Evolutionary conservation across 1,284 basidiomycete species (phyloP).

Genomic region (Xerocomus amazonicus): DNA sequence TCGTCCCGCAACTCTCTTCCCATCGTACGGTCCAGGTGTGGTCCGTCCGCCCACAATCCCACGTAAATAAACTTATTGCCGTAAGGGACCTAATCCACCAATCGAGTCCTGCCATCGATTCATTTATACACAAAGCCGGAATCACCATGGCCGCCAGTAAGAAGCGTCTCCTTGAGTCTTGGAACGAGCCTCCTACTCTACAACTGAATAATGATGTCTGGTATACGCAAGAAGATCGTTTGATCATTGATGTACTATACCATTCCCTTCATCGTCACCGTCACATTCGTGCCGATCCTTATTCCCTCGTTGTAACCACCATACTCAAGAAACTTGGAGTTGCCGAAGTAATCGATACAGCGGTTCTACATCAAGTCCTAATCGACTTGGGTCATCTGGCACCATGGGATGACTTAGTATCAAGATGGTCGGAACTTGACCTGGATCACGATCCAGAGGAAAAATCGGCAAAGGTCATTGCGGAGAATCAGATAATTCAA

Average conservation of each 20-base stretch:
- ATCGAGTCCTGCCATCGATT: slow-evolving; percentile 41
- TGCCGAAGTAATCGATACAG: slow-evolving; percentile 37
- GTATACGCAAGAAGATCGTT: slow-evolving; percentile 59
- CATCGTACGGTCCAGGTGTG: slow-evolving; percentile 64
- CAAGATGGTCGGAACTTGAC: slow-evolving; percentile 35
- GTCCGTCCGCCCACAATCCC: slow-evolving; percentile 62
- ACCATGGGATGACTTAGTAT: slow-evolving; percentile 67
- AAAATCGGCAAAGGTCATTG: slow-evolving; percentile 29
- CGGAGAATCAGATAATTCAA: slow-evolving; percentile 35
- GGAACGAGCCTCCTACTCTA: slow-evolving; percentile 32
- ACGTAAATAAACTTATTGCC: slow-evolving; percentile 54
- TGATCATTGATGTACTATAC: slow-evolving; percentile 66
- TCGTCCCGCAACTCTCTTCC: slow-evolving; percentile 53
- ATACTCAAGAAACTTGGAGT: slow-evolving; percentile 60
- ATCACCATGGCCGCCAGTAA: slow-evolving; percentile 37
- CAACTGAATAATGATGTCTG: slow-evolving; percentile 31
- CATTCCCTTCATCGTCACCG: slow-evolving; percentile 59
- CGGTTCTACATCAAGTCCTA: slow-evolving; percentile 46
- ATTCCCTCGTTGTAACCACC: slow-evolving; percentile 47
- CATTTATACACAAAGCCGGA: slow-evolving; percentile 60
- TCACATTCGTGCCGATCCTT: slow-evolving; percentile 63
- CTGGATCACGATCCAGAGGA: slow-evolving; percentile 37
- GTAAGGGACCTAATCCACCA: slow-evolving; percentile 53
- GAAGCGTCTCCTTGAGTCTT: slow-evolving; percentile 33
- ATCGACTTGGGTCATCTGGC: slow-evolving; percentile 67